A percentile compares a stretch with the other conserved stretches of the same genome.
Evolutionary conservation across 2,329 filamentous ascomycete genomes (phyloP).

Genomic region (Cladosporium oxysporum): DNA sequence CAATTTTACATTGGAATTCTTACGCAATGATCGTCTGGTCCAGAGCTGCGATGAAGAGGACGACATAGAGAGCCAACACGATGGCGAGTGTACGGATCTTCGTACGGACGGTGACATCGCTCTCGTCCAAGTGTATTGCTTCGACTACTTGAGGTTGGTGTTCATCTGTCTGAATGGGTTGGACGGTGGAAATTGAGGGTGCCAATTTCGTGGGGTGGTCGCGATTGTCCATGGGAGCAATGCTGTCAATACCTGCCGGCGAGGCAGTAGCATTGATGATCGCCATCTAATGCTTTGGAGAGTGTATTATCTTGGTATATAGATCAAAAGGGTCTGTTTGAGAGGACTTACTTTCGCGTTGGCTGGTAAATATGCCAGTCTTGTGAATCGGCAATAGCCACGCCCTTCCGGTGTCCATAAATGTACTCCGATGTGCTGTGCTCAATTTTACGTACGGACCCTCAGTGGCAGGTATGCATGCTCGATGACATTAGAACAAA

Average conservation of each 20-base stretch:
- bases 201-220: not conserved
- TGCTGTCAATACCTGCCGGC: not conserved
- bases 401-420: constrained; percentile 3
- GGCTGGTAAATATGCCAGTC: not conserved
- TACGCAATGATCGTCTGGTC: constrained; percentile 60
- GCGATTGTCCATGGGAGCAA: not conserved
- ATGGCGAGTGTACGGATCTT: constrained; percentile 25
- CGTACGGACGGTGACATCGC: constrained; percentile 32
- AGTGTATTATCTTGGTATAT: not conserved
- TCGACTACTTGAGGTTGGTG: not conserved
- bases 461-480: not conserved
- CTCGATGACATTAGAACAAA: too few species aligned
- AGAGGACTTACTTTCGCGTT: not conserved
- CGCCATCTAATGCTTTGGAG: not conserved
- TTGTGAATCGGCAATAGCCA: not conserved
- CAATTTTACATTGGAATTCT: not conserved
- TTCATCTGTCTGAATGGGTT: not conserved
- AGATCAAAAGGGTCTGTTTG: not conserved
- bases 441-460: not conserved
- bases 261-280: not conserved
- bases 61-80: constrained; percentile 31
- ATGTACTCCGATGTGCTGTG: not conserved
- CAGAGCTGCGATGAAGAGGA: constrained; percentile 45
- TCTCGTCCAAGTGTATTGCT: not conserved
- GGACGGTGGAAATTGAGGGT: not conserved